Evolutionary conservation across 2,329 filamentous ascomycete species (phyloP), one percentile per base, ranked within the genome.

Genomic region (Xylaria sp.): DNA sequence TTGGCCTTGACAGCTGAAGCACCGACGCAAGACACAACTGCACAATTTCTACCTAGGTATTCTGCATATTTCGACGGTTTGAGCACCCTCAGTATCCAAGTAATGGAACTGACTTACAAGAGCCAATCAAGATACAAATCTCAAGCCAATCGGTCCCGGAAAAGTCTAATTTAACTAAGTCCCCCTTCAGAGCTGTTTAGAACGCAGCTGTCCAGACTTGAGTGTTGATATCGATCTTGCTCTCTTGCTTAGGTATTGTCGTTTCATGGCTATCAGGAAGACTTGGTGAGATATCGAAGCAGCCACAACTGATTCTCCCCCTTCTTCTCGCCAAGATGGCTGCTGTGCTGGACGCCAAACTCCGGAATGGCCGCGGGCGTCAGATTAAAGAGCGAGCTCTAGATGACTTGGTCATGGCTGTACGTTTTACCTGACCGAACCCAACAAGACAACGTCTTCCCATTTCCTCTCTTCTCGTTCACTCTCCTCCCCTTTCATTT

Each of bases 391-490:
- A 69, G 46, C 65, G 48, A 47, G 68, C 70, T 40, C 76, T 78
- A 53, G 78, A 81, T 52, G 78, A 78, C 57, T 67, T 79, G 54
- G 78, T 83, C 50, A 83, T 82, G 79, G 75, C 72, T 46, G 78
- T 81, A 71, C 63, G 76, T 73, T 26, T 44, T 42, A 19, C 39
- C 37, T 39, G 21, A 24, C 1, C 20, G 24, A 18, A 47, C 26
- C 29, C n/a, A 17, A 16, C 26, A 16, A 37, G 16, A 40, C 22
- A 52, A 44, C 46, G 34, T 7, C 16, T 39, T n/a, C 21, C 9
- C 24, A n/a, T 42, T 26, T 39, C 29, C 20, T 24, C 45, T 50
- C 47, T 52, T n/a, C n/a, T n/a, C 24, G 11, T 34, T 37, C 13
- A 19, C 9, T 39, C 39, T 39, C 9, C 13, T 39, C 16, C 24